Evolutionary conservation across 257 asterid species (phyloP).

Genomic region (Rhazya stricta): DNA sequence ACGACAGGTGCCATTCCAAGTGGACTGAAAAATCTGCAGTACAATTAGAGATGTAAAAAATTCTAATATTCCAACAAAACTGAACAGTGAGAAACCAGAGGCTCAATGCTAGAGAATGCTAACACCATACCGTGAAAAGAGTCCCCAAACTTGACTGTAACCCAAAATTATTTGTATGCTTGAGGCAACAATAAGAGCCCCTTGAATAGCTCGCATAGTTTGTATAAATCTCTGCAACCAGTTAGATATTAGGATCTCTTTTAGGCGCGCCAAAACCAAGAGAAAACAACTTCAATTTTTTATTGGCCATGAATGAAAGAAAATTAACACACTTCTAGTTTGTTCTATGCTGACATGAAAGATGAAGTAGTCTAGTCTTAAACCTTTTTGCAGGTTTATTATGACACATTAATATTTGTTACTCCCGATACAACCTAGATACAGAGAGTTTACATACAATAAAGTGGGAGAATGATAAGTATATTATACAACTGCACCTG

Average conservation of each 20-base stretch:
- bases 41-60: conserved; percentile 4
- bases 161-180: conserved; percentile 89
- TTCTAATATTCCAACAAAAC: not conserved
- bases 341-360: not conserved
- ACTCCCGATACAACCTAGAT: not conserved
- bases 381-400: not conserved
- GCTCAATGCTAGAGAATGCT: not conserved
- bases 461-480: not conserved
- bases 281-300: not conserved
- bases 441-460: not conserved
- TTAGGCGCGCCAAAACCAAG: not conserved
- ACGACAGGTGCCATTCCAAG: conserved; percentile 98
- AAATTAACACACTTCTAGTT: not conserved
- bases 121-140: conserved; percentile 75
- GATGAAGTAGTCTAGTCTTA: not conserved
- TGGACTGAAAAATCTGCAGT: conserved; percentile 86
- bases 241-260: not conserved
- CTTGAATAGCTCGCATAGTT: conserved; percentile 97
- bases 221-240: conserved; percentile 68
- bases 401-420: not conserved
- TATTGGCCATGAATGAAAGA: not conserved
- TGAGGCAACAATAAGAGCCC: conserved; percentile 87
- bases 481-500: not conserved
- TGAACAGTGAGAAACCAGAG: not conserved
- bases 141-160: conserved; percentile 98